These are phyloP conservation scores for Trichosporon coremiiforme DNA, from an alignment of 1,284 basidiomycete species.

Conservation along the genomic window DNA sequence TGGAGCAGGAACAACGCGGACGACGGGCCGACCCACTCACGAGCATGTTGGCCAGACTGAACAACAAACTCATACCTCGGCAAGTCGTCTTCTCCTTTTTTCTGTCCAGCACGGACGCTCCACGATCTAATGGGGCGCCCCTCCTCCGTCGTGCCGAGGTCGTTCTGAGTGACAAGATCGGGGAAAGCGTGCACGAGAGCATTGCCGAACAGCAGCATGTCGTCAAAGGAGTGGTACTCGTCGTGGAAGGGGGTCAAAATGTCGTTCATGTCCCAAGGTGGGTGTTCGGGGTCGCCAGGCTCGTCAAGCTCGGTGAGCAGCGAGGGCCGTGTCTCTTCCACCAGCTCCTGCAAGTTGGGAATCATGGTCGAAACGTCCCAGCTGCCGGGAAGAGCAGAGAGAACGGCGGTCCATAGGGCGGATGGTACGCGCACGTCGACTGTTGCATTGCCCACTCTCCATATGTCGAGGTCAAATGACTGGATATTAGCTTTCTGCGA, in stretches of 20 bases:
- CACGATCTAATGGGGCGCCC: constrained; percentile 46
- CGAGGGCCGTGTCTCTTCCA: neutral
- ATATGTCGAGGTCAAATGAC: constrained; percentile 14
- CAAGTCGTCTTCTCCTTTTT: constrained; percentile 21
- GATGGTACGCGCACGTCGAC: constrained; percentile 7
- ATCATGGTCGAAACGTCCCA: constrained; percentile 9
- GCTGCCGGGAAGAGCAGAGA: neutral
- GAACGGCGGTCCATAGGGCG: constrained; percentile 1
- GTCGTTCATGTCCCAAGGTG: constrained; percentile 12
- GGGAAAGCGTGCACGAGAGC: constrained; percentile 43
- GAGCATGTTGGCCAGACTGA: constrained; percentile 73
- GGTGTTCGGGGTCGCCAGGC: neutral
- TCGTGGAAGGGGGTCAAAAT: constrained; percentile 47
- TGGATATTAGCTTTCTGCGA: neutral
- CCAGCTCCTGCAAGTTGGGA: neutral
- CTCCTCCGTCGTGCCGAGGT: constrained; percentile 46
- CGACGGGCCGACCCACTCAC: constrained; percentile 82
- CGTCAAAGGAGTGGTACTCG: constrained; percentile 49
- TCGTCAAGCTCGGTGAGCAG: neutral
- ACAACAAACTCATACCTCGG: constrained; percentile 63
- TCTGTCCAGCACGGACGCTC: constrained; percentile 31
- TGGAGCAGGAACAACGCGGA: constrained; percentile 74
- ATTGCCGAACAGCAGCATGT: constrained; percentile 50
- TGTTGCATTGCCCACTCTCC: neutral
- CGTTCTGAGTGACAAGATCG: constrained; percentile 38